These are phyloP conservation scores for Tilletia walkeri DNA, from an alignment of 1,284 basidiomycete species.

Conservation along the genomic window DNA sequence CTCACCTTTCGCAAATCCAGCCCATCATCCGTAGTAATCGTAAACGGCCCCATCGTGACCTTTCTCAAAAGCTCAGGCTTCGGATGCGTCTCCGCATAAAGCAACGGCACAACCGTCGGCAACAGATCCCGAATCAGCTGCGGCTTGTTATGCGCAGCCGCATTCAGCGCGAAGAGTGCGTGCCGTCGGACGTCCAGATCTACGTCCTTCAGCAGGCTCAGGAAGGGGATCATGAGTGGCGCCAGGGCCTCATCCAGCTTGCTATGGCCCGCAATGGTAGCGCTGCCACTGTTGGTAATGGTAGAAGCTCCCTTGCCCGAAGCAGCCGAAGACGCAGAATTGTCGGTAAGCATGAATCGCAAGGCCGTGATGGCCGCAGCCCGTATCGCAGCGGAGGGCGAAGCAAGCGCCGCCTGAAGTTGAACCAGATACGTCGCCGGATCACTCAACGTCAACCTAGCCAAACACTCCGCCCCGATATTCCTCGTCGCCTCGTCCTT, in stretches of 20 bases:
- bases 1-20: constrained; percentile 69
- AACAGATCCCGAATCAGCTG: constrained; percentile 85
- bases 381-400: constrained; percentile 59
- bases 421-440: constrained; percentile 75
- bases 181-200: constrained; percentile 60
- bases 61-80: constrained; percentile 62
- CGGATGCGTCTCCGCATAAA: constrained; percentile 84
- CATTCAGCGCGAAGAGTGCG: constrained; percentile 74
- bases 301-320: background rate
- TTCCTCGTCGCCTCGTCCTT: constrained; percentile 84
- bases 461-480: constrained; percentile 92
- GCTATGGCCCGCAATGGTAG: background rate
- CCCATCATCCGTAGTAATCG: constrained; percentile 88
- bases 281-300: background rate
- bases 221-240: constrained; percentile 81
- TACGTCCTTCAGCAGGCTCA: constrained; percentile 77
- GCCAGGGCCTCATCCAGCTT: constrained; percentile 74
- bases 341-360: constrained; percentile 89
- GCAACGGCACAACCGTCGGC: constrained; percentile 69
- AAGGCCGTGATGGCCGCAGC: constrained; percentile 91
- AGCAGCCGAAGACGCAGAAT: constrained; percentile 64
- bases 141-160: constrained; percentile 89
- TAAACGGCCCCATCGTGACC: constrained; percentile 98
- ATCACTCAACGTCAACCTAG: constrained; percentile 86
- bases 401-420: constrained; percentile 66